Conservation (phyloP, 1,284 basidiomycete species). For the Rhodotorula sp. region DNA sequence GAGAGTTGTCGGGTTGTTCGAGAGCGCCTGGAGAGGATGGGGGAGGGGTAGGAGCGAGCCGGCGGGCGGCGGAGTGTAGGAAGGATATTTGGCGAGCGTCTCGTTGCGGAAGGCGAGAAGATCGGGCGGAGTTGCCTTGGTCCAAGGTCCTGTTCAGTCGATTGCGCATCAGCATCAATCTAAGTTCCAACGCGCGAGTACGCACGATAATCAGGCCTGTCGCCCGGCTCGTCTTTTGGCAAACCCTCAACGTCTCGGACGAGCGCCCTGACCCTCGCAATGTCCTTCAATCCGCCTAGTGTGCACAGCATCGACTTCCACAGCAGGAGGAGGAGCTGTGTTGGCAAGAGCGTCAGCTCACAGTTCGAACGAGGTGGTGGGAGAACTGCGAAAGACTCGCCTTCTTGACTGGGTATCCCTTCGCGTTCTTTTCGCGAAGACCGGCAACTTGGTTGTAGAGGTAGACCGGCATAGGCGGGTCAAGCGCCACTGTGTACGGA, state of each 20-base stretch:
- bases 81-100: slow-evolving; percentile 89
- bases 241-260: slow-evolving; percentile 71
- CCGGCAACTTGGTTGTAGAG: slow-evolving; percentile 84
- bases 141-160: slow-evolving; percentile 20
- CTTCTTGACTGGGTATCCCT: slow-evolving; percentile 95
- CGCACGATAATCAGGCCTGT: slow-evolving; percentile 11
- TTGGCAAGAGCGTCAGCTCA: neutral
- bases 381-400: slow-evolving; percentile 51
- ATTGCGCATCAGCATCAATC: neutral
- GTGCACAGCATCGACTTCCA: slow-evolving; percentile 95
- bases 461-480: slow-evolving; percentile 90
- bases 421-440: slow-evolving; percentile 88
- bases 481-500: slow-evolving; percentile 72
- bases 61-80: slow-evolving; percentile 53
- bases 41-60: slow-evolving; percentile 49
- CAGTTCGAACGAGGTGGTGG: neutral
- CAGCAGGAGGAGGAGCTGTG: slow-evolving; percentile 81
- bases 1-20: slow-evolving; percentile 23
- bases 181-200: slow-evolving; percentile 56
- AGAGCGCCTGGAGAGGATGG: slow-evolving; percentile 18
- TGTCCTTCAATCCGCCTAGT: slow-evolving; percentile 86
- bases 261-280: slow-evolving; percentile 76
- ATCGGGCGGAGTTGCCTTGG: slow-evolving; percentile 68
- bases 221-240: slow-evolving; percentile 31
- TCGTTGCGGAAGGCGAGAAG: slow-evolving; percentile 83